Conservation (phyloP, 169 alveolate species). For the Amoebophrya sp. region DNA sequence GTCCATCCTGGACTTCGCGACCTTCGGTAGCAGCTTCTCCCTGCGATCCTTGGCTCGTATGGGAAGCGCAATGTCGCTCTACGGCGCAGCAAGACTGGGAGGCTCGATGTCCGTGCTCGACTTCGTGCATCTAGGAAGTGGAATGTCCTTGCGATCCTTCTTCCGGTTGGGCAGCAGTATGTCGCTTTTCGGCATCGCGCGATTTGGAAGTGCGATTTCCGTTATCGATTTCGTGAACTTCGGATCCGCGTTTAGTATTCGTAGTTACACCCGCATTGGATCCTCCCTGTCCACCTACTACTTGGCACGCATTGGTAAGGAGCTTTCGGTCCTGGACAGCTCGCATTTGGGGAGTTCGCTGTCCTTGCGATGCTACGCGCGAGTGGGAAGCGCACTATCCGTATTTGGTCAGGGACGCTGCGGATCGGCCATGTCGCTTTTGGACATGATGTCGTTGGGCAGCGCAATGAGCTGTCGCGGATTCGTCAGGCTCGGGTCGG, state of each 20-base stretch:
- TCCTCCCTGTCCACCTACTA: background rate
- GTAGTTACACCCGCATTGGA: background rate
- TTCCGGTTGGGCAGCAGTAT: background rate
- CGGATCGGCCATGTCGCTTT: background rate
- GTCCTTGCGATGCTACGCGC: background rate
- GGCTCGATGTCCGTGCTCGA: conserved; percentile 30
- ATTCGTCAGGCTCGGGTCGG: background rate
- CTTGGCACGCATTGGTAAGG: background rate
- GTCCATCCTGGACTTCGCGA: background rate
- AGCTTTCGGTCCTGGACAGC: background rate
- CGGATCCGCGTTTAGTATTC: conserved; percentile 2
- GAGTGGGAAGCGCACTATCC: background rate
- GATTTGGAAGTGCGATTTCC: background rate
- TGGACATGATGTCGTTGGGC: conserved; percentile 31
- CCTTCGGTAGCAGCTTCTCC: background rate
- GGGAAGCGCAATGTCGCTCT: background rate
- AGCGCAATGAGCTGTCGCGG: background rate
- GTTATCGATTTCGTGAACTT: background rate
- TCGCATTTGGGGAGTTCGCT: background rate
- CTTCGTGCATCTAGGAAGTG: conserved; percentile 29
- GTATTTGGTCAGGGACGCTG: conserved; percentile 21
- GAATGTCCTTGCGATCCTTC: background rate
- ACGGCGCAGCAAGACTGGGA: conserved; percentile 31
- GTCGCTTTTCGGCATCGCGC: background rate
- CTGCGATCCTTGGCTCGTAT: conserved; percentile 23